A percentile compares a stretch with the other conserved stretches of the same genome.
phyloP scores from a whole-genome alignment of 2,329 filamentous ascomycete genomes.

The Beauveria australis region DNA sequence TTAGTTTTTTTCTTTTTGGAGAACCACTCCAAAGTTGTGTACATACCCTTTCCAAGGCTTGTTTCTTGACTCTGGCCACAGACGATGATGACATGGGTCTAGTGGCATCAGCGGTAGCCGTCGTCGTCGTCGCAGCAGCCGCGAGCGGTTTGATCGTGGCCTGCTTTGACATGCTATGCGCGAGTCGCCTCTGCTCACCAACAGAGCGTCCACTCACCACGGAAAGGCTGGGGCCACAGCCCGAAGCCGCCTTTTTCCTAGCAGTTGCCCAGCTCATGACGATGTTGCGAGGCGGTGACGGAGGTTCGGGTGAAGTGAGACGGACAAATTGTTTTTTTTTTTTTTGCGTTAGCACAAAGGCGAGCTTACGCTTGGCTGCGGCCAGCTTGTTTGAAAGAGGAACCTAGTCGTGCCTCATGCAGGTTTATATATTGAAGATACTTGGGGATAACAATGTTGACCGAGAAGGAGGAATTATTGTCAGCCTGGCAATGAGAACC shows the following conservation, averaged over 20 bases:
- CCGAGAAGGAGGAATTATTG: neutral
- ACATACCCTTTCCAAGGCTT: conserved; percentile 25
- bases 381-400: neutral
- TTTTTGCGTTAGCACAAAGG: neutral
- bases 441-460: neutral
- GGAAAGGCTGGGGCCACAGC: conserved; percentile 18
- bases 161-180: conserved; percentile 1
- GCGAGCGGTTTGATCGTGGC: conserved; percentile 2
- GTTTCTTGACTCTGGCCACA: conserved; percentile 22
- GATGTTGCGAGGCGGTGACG: conserved; percentile 13
- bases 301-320: neutral
- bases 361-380: conserved; percentile 7
- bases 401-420: neutral
- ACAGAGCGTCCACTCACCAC: neutral
- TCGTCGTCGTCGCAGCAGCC: conserved; percentile 7
- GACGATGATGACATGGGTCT: conserved; percentile 24
- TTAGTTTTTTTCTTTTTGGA: neutral
- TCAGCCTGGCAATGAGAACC: neutral
- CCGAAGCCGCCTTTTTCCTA: conserved; percentile 31
- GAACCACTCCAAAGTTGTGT: neutral
- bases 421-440: neutral
- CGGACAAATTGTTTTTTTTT: neutral
- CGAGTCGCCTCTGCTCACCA: conserved; percentile 7
- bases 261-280: conserved; percentile 33
- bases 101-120: conserved; percentile 9